Percentiles rank a stretch among this genome's conserved stretches.
Evolutionary conservation across 208 protist genomes (phyloP).

Genomic region (Acanthamoeba royreba): DNA sequence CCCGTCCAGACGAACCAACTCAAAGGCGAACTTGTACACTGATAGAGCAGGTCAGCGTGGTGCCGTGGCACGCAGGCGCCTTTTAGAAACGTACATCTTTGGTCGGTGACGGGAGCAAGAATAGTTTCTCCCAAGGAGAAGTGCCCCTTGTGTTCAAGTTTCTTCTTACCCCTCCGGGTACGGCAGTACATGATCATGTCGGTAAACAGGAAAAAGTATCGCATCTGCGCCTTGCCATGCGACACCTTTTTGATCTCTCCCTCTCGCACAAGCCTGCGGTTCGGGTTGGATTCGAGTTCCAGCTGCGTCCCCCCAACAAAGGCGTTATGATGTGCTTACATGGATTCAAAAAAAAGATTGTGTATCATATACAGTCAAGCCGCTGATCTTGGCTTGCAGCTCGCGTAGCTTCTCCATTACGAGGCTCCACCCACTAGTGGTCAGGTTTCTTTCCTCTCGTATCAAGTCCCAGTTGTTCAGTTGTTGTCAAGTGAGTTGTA

Average conservation of each 20-base stretch:
- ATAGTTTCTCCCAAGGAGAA: background rate
- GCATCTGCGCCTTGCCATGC: background rate
- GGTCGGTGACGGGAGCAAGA: background rate
- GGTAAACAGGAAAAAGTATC: conserved; percentile 14
- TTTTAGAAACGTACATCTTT: background rate
- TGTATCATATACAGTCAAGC: background rate
- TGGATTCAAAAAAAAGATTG: too few species aligned
- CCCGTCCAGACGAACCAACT: background rate
- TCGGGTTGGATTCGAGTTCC: background rate
- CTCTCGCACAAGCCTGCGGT: background rate
- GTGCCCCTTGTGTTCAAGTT: conserved; percentile 14
- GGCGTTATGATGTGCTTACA: background rate
- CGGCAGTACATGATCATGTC: conserved; percentile 18
- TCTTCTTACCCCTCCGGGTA: background rate
- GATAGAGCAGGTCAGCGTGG: background rate
- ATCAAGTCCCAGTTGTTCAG: too few species aligned
- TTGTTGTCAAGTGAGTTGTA: too few species aligned
- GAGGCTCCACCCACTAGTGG: too few species aligned
- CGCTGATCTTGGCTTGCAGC: background rate
- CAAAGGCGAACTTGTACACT: conserved; percentile 31
- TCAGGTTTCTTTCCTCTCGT: too few species aligned
- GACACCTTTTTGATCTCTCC: background rate
- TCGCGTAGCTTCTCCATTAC: background rate
- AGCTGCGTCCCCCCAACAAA: background rate
- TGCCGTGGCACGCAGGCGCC: too few species aligned